A percentile compares a stretch with the other conserved stretches of the same genome.
Conservation (phyloP, 805 yeast genomes). For the Metschnikowia gelsemii region DNA sequence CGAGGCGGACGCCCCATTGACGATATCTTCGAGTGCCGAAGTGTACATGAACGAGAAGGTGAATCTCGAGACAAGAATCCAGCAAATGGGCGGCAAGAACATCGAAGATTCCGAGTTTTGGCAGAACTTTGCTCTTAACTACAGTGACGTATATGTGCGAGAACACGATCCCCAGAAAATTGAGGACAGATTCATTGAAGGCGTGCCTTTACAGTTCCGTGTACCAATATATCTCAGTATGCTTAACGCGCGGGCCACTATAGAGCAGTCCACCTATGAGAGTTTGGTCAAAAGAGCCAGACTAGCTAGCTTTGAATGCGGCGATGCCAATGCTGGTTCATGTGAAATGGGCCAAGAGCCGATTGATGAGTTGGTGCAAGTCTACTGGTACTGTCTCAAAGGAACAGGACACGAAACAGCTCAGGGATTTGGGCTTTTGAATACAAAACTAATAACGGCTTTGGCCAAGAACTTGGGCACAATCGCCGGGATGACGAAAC, state of each 20-base stretch:
- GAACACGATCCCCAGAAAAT: conserved; percentile 11
- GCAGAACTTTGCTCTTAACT: conserved; percentile 21
- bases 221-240: conserved; percentile 34
- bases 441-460: not conserved
- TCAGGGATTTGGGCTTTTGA: not conserved
- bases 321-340: not conserved
- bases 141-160: conserved; percentile 16
- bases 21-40: conserved; percentile 15
- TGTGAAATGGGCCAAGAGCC: not conserved
- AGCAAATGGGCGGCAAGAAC: conserved; percentile 3
- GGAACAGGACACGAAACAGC: conserved; percentile 1
- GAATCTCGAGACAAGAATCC: conserved; percentile 6
- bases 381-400: conserved; percentile 32
- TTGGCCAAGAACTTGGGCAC: conserved; percentile 17
- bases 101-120: conserved; percentile 25
- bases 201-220: conserved; percentile 34
- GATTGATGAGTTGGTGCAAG: conserved; percentile 28
- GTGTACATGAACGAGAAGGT: conserved; percentile 13
- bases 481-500: conserved; percentile 23
- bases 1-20: conserved; percentile 12
- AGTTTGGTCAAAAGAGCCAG: conserved; percentile 31
- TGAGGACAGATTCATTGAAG: conserved; percentile 24
- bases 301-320: conserved; percentile 7
- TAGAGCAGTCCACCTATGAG: conserved; percentile 30
- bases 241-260: conserved; percentile 30